Percentiles rank a stretch among this genome's conserved stretches.
Conservation (phyloP, 768 basidiomycete genomes). For the Lactifluus piperatus region DNA sequence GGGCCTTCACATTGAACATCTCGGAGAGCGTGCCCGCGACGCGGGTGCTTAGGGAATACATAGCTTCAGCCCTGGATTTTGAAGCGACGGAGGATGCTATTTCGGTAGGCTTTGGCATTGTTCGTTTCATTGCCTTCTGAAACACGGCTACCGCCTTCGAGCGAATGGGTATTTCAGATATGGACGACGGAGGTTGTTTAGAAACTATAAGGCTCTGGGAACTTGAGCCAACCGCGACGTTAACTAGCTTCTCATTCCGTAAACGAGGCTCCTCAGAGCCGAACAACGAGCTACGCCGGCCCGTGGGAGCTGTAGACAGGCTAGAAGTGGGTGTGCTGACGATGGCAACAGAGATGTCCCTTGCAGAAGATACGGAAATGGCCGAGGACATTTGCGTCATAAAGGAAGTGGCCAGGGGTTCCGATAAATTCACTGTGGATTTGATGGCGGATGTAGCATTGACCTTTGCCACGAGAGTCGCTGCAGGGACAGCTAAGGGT, state of each 20-base stretch:
- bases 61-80: neutral
- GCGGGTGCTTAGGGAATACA: conserved; percentile 33
- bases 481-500: conserved; percentile 29
- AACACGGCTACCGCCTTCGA: conserved; percentile 19
- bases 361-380: conserved; percentile 10
- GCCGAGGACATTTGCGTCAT: conserved; percentile 12
- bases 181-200: conserved; percentile 10
- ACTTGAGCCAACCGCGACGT: neutral
- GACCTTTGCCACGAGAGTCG: conserved; percentile 23
- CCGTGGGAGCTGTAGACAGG: conserved; percentile 9
- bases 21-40: conserved; percentile 43
- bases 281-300: neutral
- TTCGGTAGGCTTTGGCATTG: neutral
- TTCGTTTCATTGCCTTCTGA: neutral
- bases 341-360: conserved; percentile 13
- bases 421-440: conserved; percentile 17
- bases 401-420: neutral
- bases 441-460: neutral
- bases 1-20: conserved; percentile 36
- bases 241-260: neutral
- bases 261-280: neutral
- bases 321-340: conserved; percentile 7
- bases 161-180: conserved; percentile 9
- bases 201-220: conserved; percentile 6
- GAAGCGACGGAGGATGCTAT: neutral